phyloP scores from a whole-genome alignment of 495 filamentous ascomycete species.

The Jackrogersella minutella region DNA sequence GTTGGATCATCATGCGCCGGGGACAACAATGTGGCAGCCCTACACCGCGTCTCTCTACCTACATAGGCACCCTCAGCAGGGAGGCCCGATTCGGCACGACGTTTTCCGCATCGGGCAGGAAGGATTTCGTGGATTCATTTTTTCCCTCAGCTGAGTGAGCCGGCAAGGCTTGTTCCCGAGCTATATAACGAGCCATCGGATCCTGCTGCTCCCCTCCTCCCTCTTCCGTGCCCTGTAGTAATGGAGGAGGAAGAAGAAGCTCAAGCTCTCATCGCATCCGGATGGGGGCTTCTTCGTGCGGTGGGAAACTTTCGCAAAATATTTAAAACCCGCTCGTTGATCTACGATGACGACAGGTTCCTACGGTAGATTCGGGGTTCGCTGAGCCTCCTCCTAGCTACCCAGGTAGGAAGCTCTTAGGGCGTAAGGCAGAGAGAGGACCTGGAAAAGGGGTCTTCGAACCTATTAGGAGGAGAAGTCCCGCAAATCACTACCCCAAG shows the following conservation, averaged over 20 bases:
- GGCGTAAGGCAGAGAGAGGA: background rate
- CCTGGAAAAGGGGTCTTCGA: too few species aligned
- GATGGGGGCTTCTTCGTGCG: background rate
- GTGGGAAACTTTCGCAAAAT: conserved; percentile 8
- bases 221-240: conserved; percentile 1
- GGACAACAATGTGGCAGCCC: conserved; percentile 29
- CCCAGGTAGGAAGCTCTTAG: background rate
- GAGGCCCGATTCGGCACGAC: background rate
- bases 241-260: background rate
- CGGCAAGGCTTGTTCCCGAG: background rate
- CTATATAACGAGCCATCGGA: background rate
- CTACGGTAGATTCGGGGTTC: background rate
- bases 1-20: conserved; percentile 15
- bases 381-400: conserved; percentile 1
- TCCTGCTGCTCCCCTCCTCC: background rate
- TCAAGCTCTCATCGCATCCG: background rate
- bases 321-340: too few species aligned
- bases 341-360: too few species aligned
- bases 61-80: background rate
- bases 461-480: too few species aligned
- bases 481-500: too few species aligned
- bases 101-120: conserved; percentile 17
- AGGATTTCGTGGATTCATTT: conserved; percentile 3
- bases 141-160: conserved; percentile 27
- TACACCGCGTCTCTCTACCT: background rate